Percentiles rank a stretch among this genome's conserved stretches.
These are phyloP conservation scores for Parasitella parasitica DNA, from an alignment of 371 early-diverging fungal genomes.

Conservation along the genomic window DNA sequence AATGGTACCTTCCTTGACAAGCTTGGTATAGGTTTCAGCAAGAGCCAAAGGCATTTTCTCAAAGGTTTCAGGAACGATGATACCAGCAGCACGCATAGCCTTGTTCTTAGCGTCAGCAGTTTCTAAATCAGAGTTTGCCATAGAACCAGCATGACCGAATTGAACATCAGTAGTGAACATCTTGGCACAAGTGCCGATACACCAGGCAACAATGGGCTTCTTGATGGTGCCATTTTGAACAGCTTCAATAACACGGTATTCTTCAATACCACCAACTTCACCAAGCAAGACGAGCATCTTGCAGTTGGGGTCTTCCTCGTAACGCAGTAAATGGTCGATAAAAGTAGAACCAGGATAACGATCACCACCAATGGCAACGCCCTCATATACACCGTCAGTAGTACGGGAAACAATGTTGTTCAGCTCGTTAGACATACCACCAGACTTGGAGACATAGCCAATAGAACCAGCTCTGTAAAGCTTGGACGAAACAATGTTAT, in stretches of 20 bases:
- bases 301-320: constrained; percentile 88
- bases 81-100: constrained; percentile 86
- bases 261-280: constrained; percentile 98
- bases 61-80: constrained; percentile 93
- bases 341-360: constrained; percentile 98
- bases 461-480: constrained; percentile 96
- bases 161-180: constrained; percentile 98
- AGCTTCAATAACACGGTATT: constrained; percentile 93
- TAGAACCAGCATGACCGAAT: constrained; percentile 96
- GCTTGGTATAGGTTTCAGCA: constrained; percentile 71
- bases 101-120: constrained; percentile 97
- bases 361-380: constrained; percentile 98
- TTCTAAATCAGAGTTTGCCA: constrained; percentile 94
- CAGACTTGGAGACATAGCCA: constrained; percentile 96
- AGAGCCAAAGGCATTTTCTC: constrained; percentile 90
- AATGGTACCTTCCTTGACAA: constrained; percentile 75
- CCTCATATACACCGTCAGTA: constrained; percentile 98
- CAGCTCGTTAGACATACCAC: constrained; percentile 99
- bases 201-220: constrained; percentile 98
- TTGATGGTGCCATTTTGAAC: constrained; percentile 85
- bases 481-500: constrained; percentile 96
- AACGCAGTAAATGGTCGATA: constrained; percentile 95
- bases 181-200: constrained; percentile 97
- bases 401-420: constrained; percentile 97
- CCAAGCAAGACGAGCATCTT: constrained; percentile 95